Conservation (phyloP, 2,329 filamentous ascomycete genomes). For the Fusarium sacchari region DNA sequence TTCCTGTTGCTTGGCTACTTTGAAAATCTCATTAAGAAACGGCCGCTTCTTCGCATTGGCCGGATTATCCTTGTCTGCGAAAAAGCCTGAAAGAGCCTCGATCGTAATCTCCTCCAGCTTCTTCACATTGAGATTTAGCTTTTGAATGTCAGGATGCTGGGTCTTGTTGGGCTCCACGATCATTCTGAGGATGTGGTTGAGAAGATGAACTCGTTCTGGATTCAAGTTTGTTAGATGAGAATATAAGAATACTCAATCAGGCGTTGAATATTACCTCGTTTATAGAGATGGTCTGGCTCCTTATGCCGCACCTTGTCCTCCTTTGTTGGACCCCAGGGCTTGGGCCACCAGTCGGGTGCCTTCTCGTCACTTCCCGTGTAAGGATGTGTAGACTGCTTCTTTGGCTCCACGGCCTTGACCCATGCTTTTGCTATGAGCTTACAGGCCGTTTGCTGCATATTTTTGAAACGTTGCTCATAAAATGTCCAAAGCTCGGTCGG, state of each 20-base stretch:
- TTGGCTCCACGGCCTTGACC: conserved; percentile 79
- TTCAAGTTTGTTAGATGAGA: conserved; percentile 6
- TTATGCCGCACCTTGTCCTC: conserved; percentile 71
- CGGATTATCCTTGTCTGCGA: conserved; percentile 61
- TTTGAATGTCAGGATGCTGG: conserved; percentile 63
- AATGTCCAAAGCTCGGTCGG: conserved; percentile 65
- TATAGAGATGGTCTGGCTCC: conserved; percentile 78
- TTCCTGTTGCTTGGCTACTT: conserved; percentile 67
- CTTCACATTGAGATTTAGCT: conserved; percentile 62
- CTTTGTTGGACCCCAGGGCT: conserved; percentile 60
- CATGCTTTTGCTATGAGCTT: conserved; percentile 80
- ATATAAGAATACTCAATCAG: not conserved
- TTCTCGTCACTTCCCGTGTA: conserved; percentile 74
- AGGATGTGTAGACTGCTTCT: conserved; percentile 79
- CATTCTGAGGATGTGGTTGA: conserved; percentile 69
- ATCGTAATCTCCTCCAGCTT: conserved; percentile 68
- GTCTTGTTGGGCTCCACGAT: conserved; percentile 60
- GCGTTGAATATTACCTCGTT: conserved; percentile 61
- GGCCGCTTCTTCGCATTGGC: conserved; percentile 65
- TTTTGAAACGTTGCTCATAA: conserved; percentile 70
- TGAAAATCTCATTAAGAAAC: conserved; percentile 70
- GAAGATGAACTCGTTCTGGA: conserved; percentile 66
- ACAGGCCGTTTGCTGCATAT: conserved; percentile 75
- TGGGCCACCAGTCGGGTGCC: conserved; percentile 75
- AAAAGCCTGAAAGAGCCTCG: conserved; percentile 68